Conservation (phyloP, 805 yeast species). For the Wickerhamomyces hampshirensis region DNA sequence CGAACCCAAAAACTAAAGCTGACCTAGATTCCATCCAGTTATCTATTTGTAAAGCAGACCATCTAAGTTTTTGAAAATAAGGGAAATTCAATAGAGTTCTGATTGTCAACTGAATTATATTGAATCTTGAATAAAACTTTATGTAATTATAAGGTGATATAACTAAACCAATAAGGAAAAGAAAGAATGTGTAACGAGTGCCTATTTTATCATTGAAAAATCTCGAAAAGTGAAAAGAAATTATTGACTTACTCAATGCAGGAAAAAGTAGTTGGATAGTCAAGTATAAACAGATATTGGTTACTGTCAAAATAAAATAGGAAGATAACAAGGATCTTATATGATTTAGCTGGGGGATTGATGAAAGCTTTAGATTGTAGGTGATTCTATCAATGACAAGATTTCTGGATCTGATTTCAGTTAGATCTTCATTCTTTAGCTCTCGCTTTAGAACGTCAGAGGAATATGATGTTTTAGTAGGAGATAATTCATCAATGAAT, state of each 20-base stretch:
- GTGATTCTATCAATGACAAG: too few relatives aligned
- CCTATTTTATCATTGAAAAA: constrained; percentile 11
- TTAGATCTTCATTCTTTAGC: too few relatives aligned
- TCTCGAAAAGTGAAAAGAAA: constrained; percentile 6
- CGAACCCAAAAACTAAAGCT: constrained; percentile 17
- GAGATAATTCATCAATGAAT: constrained; percentile 9
- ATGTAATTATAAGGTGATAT: constrained; percentile 7
- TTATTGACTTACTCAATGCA: too few relatives aligned
- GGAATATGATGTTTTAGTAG: background rate
- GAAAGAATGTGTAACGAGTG: constrained; percentile 4
- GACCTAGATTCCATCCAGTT: constrained; percentile 19
- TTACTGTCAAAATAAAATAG: background rate
- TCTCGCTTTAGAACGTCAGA: too few relatives aligned
- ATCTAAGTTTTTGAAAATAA: constrained; percentile 15
- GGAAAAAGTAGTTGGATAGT: too few relatives aligned
- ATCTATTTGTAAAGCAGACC: constrained; percentile 9
- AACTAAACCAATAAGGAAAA: constrained; percentile 8
- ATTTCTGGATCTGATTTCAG: too few relatives aligned
- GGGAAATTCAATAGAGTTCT: constrained; percentile 8
- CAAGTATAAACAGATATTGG: constrained; percentile 1
- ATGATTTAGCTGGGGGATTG: constrained; percentile 2
- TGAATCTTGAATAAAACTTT: constrained; percentile 3
- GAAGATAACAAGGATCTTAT: constrained; percentile 1
- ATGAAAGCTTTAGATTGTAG: background rate
- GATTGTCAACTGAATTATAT: constrained; percentile 8